Conservation (phyloP, 345 rosid species). For the Boechera stricta region DNA sequence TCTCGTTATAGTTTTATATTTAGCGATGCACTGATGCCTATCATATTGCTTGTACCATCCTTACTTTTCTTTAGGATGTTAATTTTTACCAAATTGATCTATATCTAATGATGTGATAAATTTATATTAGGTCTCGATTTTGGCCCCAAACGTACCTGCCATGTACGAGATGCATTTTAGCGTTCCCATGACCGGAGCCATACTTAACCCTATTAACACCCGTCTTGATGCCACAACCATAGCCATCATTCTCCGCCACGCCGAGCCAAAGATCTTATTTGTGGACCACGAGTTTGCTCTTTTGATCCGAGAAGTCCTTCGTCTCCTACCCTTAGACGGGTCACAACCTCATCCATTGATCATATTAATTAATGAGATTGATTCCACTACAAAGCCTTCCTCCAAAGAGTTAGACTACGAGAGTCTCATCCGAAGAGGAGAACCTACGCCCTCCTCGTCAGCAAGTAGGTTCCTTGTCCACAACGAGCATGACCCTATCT, state of each 20-base stretch:
- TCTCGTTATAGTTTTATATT: background rate
- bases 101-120: background rate
- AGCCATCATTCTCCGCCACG: conserved; percentile 56
- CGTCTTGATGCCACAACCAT: conserved; percentile 69
- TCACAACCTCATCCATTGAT: conserved; percentile 47
- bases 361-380: conserved; percentile 25
- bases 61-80: background rate
- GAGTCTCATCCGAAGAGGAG: conserved; percentile 54
- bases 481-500: conserved; percentile 74
- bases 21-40: background rate
- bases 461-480: conserved; percentile 31
- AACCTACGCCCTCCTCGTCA: conserved; percentile 34
- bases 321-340: conserved; percentile 47
- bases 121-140: conserved; percentile 68
- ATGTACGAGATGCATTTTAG: conserved; percentile 90
- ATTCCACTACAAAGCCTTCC: conserved; percentile 18
- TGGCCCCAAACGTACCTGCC: conserved; percentile 89
- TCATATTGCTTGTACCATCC: background rate
- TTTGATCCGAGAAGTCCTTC: conserved; percentile 55
- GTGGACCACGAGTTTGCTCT: conserved; percentile 59
- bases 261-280: conserved; percentile 63
- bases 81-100: background rate
- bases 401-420: conserved; percentile 52
- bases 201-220: conserved; percentile 77
- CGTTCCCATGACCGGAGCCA: conserved; percentile 88